Base-by-base conservation (phyloP, 352 stramenopile species). In the Phytophthora cactorum region DNA sequence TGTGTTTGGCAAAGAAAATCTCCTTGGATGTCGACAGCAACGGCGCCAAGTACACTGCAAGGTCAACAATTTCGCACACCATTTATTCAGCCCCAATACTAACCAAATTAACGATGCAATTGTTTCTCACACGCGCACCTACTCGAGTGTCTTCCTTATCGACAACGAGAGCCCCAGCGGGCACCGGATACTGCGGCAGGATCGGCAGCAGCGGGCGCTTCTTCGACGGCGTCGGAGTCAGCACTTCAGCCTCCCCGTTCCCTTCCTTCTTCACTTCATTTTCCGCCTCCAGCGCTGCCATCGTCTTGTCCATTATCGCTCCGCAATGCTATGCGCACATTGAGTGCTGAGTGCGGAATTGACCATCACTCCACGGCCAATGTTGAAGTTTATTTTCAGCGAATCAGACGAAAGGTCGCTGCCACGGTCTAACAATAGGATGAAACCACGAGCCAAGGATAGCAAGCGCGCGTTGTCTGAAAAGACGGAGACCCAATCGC, bases 1-100 rank as follows among this genome's bases (percentile, higher is more conserved):
- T 67, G 58, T 78, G 73, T 29, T 76, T 82, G n/a, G 62, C 49
- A 22, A 72, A 77, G 36, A 75, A 71, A 17, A 82, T 82, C 31
- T 84, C 74, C 52, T 82, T 78, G 17, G 74, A 65, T 31, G 78
- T 77, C 12, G 74, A 74, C 31, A 68, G 70, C 28, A 84, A 41
- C 2, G 77, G 77, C 1, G 71, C 68, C 52, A 79, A 50, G 34
- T 82, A 84, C 53, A 84, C 77, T 84, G 32, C 36, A 47, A 44
- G 3, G 15, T 31, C 44, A 9, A 7, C 44, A 49, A 22, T 39
- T 43, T 5, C 34, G 10, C 34, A 15, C 36, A 17, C 22, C 22
- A 22, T 22, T 43, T 43, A n/a, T 10, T 43, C 12, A n/a, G 10
- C 22, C 22, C 22, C 36, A 43, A 5, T 6, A 43, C 12, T 3